Percentiles rank a stretch among this genome's conserved stretches.
phyloP scores from a whole-genome alignment of 108 stramenopile genomes.

The Conticribra weissflogii region DNA sequence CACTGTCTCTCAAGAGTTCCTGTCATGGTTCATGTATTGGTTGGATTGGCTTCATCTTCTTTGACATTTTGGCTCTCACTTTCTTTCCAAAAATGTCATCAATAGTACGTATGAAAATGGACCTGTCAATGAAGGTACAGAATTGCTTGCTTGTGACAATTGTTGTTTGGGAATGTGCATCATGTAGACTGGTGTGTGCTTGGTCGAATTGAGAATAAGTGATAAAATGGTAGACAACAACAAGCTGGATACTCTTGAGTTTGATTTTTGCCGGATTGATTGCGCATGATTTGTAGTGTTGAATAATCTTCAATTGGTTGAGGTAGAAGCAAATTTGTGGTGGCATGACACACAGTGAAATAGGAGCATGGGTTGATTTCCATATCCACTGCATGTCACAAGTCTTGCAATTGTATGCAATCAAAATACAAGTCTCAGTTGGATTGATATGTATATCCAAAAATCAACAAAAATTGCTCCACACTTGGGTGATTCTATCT shows the following conservation, averaged over 20 bases:
- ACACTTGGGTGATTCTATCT: neutral
- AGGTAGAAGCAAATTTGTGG: slow-evolving; percentile 3
- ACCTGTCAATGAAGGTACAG: neutral
- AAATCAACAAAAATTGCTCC: neutral
- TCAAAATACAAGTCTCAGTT: too few species aligned
- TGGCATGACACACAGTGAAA: neutral
- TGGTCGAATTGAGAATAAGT: neutral
- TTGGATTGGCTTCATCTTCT: slow-evolving; percentile 9
- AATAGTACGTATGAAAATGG: neutral
- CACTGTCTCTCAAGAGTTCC: neutral
- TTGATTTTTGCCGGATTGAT: neutral
- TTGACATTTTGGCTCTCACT: neutral
- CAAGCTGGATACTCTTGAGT: neutral
- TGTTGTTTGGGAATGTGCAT: slow-evolving; percentile 2
- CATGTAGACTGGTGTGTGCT: slow-evolving; percentile 11
- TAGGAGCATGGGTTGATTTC: slow-evolving; percentile 1
- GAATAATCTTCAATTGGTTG: neutral
- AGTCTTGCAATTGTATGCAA: slow-evolving; percentile 10
- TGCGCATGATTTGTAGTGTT: neutral
- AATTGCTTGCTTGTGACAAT: neutral
- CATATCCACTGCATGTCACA: slow-evolving; percentile 14
- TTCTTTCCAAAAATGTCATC: slow-evolving; percentile 2
- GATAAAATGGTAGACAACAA: slow-evolving; percentile 8
- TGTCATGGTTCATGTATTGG: slow-evolving; percentile 12
- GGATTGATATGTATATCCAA: too few species aligned